Percentiles rank a stretch among this genome's conserved stretches.
Evolutionary conservation across 805 yeast genomes (phyloP).

Genomic region (Candida nanaspora): DNA sequence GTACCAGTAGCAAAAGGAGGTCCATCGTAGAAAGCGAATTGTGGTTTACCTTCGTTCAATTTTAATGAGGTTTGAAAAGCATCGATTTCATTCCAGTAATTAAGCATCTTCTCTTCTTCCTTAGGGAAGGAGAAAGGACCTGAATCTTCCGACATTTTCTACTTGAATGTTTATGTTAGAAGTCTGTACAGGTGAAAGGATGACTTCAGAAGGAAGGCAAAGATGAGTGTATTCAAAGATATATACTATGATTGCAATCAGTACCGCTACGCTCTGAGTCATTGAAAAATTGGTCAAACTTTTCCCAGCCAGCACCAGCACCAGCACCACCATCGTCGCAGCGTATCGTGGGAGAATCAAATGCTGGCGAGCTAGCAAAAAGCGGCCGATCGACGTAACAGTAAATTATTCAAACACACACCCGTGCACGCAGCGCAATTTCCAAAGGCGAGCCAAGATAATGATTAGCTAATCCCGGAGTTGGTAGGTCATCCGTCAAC

Average conservation of each 20-base stretch:
- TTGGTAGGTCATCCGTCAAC: no score
- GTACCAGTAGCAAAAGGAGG: constrained; percentile 99
- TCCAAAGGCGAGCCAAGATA: no score
- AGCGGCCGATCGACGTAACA: no score
- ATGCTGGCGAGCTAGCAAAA: no score
- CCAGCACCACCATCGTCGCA: no score
- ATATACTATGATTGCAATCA: neutral
- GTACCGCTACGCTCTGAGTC: neutral
- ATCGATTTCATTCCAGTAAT: constrained; percentile 82
- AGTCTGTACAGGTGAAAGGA: neutral
- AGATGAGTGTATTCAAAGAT: no score
- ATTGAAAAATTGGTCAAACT: neutral
- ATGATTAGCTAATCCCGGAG: no score
- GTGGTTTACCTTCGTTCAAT: constrained; percentile 77
- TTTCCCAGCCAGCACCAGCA: neutral
- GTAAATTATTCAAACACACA: no score
- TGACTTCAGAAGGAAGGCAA: neutral
- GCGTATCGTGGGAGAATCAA: no score
- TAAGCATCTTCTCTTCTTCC: constrained; percentile 80
- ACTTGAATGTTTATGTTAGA: neutral
- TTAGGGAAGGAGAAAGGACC: constrained; percentile 64
- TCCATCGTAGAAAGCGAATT: constrained; percentile 93
- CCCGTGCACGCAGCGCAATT: no score
- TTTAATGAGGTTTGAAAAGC: constrained; percentile 89
- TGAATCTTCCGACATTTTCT: constrained; percentile 22